These are phyloP conservation scores for Handroanthus guayacan DNA, from an alignment of 257 asterid genomes.

Conservation along the genomic window DNA sequence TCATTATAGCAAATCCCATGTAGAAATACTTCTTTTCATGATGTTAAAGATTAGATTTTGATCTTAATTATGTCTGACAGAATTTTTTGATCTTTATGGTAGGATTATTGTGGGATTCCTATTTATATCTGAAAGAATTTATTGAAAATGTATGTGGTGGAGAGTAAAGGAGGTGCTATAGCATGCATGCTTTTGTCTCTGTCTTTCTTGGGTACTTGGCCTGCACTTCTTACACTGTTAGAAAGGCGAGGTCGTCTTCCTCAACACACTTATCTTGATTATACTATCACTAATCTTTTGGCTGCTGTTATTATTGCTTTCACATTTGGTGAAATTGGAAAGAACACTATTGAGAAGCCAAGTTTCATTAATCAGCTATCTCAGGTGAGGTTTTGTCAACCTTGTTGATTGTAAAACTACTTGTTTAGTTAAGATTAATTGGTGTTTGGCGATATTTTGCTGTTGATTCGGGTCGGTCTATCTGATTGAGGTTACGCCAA, in stretches of 20 bases:
- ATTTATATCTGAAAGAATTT: not conserved
- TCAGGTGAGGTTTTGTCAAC: conserved; percentile 26
- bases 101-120: too few relatives aligned
- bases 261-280: conserved; percentile 95
- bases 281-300: conserved; percentile 80
- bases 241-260: conserved; percentile 97
- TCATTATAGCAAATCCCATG: too few relatives aligned
- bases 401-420: not conserved
- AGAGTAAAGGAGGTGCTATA: conserved; percentile 96
- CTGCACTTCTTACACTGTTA: conserved; percentile 80
- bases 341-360: conserved; percentile 49
- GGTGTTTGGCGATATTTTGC: not conserved
- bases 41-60: too few relatives aligned
- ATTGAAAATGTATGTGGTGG: conserved; percentile 83
- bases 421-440: not conserved
- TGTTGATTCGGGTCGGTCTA: too few relatives aligned
- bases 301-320: conserved; percentile 91
- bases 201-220: conserved; percentile 95
- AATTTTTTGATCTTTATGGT: too few relatives aligned
- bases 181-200: conserved; percentile 83
- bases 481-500: too few relatives aligned
- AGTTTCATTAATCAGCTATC: conserved; percentile 74
- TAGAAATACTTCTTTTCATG: too few relatives aligned
- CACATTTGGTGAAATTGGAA: conserved; percentile 85
- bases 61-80: too few relatives aligned